These are phyloP conservation scores for Blastomyces gilchristii DNA, from an alignment of 2,329 filamentous ascomycete genomes.

Conservation along the genomic window DNA sequence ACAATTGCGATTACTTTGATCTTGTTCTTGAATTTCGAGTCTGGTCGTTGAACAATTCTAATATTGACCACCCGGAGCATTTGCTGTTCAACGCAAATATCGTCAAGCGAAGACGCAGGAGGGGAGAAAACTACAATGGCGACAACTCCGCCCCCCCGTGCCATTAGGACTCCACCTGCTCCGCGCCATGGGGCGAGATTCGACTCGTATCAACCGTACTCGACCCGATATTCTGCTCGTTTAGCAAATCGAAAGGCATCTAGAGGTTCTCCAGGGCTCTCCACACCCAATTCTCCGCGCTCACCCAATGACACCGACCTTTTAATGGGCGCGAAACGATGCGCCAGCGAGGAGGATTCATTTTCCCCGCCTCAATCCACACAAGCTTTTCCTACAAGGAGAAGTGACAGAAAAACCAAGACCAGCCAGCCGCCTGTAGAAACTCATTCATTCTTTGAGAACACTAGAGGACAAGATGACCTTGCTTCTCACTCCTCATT, in stretches of 20 bases:
- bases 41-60: neutral
- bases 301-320: slow-evolving; percentile 15
- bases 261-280: slow-evolving; percentile 23
- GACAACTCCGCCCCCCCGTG: slow-evolving; percentile 36
- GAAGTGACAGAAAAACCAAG: slow-evolving; percentile 10
- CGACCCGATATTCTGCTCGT: slow-evolving; percentile 32
- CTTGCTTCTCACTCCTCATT: neutral
- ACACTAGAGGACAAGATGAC: slow-evolving; percentile 8
- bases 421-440: neutral
- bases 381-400: slow-evolving; percentile 23
- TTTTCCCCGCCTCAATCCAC: slow-evolving; percentile 25
- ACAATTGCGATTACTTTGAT: neutral
- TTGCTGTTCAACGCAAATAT: neutral
- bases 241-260: slow-evolving; percentile 27
- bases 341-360: slow-evolving; percentile 16
- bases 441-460: slow-evolving; percentile 7
- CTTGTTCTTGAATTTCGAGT: neutral
- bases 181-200: slow-evolving; percentile 39
- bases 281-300: slow-evolving; percentile 21
- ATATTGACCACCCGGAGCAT: neutral
- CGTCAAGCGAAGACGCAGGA: neutral
- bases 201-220: slow-evolving; percentile 33
- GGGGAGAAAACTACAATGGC: slow-evolving; percentile 25
- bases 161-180: slow-evolving; percentile 33
- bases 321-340: slow-evolving; percentile 16